phyloP scores from a whole-genome alignment of 192 early-diverging fungal species.

The Backusella parvicylindrica region DNA sequence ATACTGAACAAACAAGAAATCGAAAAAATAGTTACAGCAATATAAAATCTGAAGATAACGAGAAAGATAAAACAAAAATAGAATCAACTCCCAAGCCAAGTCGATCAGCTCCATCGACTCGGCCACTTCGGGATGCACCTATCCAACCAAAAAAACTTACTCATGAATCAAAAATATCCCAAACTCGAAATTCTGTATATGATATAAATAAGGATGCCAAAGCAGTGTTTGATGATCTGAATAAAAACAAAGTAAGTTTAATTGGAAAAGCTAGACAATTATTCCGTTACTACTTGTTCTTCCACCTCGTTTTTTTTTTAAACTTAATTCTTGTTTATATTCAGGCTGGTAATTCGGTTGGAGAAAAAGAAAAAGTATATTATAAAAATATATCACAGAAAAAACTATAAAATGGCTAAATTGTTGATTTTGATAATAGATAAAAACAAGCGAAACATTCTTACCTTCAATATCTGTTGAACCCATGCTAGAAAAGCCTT shows the following conservation, averaged over 20 bases:
- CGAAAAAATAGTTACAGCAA: slow-evolving; percentile 13
- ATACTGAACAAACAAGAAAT: slow-evolving; percentile 78
- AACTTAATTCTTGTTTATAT: background rate
- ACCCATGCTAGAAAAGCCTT: background rate
- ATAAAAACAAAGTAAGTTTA: background rate
- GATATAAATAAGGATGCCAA: background rate
- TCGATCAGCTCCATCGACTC: slow-evolving; percentile 27
- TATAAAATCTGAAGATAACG: background rate
- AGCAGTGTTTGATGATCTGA: background rate
- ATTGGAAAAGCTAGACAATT: background rate
- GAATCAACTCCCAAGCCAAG: slow-evolving; percentile 9
- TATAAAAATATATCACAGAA: background rate
- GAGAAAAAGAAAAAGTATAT: background rate
- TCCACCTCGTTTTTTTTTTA: background rate
- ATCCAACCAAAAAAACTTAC: background rate
- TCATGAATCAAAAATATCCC: background rate
- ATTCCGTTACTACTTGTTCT: background rate
- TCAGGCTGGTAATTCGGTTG: background rate
- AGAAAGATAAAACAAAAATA: background rate
- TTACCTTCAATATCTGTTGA: background rate
- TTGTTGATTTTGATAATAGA: background rate
- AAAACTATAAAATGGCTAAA: background rate
- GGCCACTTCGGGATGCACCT: slow-evolving; percentile 24
- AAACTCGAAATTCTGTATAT: background rate
- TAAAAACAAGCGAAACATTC: background rate